Base-by-base conservation (phyloP, 352 stramenopile species). In the Pythium oligandrum region DNA sequence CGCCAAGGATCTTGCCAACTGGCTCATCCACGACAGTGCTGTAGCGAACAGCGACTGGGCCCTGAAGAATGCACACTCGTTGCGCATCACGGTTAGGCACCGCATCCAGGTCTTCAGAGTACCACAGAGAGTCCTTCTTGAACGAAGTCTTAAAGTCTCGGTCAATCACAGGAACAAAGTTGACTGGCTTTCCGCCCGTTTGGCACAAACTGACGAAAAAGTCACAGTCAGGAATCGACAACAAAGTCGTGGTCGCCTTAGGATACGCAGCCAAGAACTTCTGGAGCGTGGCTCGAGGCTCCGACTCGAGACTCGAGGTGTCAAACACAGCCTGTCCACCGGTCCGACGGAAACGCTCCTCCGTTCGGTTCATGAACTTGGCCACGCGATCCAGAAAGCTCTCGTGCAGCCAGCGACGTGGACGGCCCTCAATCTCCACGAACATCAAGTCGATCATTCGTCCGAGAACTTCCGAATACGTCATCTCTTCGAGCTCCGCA, bases 101-200 rank as follows among this genome's bases (percentile, higher is more conserved):
- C 1, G 81, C 83, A 35, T 95, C 85, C 54, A 95, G 59, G 39
- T 95, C 83, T 57, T 96, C 85, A 40, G 83, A 94, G 71, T 92
- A 96, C 87, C 87, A 96, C 12, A 96, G 59, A 44, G 83, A 95
- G 56, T 96, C 87, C 64, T 93, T 96, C 73, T 92, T 95, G 63
- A 95, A 92, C 83, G 82, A 95, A 6, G 72, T 88, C 53, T 76
- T 75, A 46, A 96, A 73, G 37, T 95, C 86, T 31, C 64, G 70
- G 75, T 95, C 83, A 26, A 96, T 82, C 4, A 75, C 70, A 37
- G 86, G 82, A 26, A 96, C 68, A 43, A 96, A 96, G 59, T 91
- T 93, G 37, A 95, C 86, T 0, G 86, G 85, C 60, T 95, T 96
- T 31, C 85, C 85, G 43, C 82, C 77, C 9, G 73, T 77, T 26